Evolutionary conservation across 306 rosid genomes (phyloP), one percentile per base, ranked within the genome.

Genomic region (Aeschynomene evenia): DNA sequence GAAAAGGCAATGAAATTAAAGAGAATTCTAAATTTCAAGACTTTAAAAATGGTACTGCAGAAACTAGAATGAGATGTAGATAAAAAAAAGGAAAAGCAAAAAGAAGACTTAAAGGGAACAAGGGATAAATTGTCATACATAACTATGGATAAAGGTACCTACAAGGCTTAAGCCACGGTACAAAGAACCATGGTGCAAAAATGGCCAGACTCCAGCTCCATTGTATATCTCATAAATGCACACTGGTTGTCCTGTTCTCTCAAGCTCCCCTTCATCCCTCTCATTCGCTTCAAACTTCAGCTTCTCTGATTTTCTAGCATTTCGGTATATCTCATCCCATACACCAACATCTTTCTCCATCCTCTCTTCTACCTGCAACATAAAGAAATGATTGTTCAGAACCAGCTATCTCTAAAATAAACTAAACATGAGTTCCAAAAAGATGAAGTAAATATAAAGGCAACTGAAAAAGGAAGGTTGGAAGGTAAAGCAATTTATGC

Each of bases 181-280:
- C 71, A 94, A 73, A 68, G 99, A 87, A 45, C 97, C 96, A 83
- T 88, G 96, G 78, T 94, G 99, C 92, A 94, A 74, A 73, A 91
- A 89, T 11, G 97, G 83, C 97, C 99, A 91, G 53, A 80, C 83
- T 66, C 88, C 96, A 52, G 86, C 68, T 58, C 99, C 99, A 79
- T 62, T 84, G 82, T 94, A 94, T 76, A 87, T 87, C 88, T 94
- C 99, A 81, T 94, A 94, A 58, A 94, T 87, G 82, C 96, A 88
- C 61, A 91, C 85, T 23, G 87, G 83, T 77, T 90, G 95, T 63
- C 99, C 97, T 18, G 89, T 89, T 81, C 99, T 87, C 90, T 91
- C 96, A 71, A 94, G 96, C 77, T 94, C 97, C 65, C 99, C 99
- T 62, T 91, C 99, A 83, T 94, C 99, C 81, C 99, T 85, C 76